phyloP scores from a whole-genome alignment of 805 yeast genomes.

The Zygosaccharomyces siamensis region DNA sequence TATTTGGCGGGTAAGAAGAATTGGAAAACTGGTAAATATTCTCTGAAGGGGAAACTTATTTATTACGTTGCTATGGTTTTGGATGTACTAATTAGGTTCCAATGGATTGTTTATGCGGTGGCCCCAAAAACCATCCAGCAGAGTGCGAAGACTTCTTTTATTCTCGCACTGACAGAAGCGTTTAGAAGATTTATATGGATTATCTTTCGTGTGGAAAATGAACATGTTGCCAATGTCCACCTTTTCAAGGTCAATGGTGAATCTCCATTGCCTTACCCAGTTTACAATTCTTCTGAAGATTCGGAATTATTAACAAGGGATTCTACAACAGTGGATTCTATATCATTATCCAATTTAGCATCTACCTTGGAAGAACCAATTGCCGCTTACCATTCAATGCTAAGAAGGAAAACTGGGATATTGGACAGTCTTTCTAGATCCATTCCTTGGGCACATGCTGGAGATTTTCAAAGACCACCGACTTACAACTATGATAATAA shows the following conservation, averaged over 20 bases:
- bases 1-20: slow-evolving; percentile 47
- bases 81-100: slow-evolving; percentile 75
- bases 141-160: slow-evolving; percentile 80
- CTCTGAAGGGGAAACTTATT: slow-evolving; percentile 35
- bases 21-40: slow-evolving; percentile 34
- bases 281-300: slow-evolving; percentile 13
- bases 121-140: slow-evolving; percentile 76
- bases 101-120: slow-evolving; percentile 86
- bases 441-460: slow-evolving; percentile 71
- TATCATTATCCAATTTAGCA: slow-evolving; percentile 9
- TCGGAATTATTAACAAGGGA: slow-evolving; percentile 1
- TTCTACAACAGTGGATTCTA: slow-evolving; percentile 3
- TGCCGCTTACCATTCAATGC: slow-evolving; percentile 20
- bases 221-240: slow-evolving; percentile 86
- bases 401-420: slow-evolving; percentile 26
- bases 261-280: slow-evolving; percentile 73
- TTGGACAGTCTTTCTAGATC: slow-evolving; percentile 37
- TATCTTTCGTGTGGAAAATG: slow-evolving; percentile 90
- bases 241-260: slow-evolving; percentile 85
- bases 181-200: slow-evolving; percentile 85
- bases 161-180: slow-evolving; percentile 77
- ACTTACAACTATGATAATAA: slow-evolving; percentile 14
- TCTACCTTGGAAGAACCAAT: slow-evolving; percentile 19
- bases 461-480: slow-evolving; percentile 71
- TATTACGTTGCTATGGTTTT: slow-evolving; percentile 72